phyloP scores from a whole-genome alignment of 441 rosid species.

The Pelargonium cotyledonis region DNA sequence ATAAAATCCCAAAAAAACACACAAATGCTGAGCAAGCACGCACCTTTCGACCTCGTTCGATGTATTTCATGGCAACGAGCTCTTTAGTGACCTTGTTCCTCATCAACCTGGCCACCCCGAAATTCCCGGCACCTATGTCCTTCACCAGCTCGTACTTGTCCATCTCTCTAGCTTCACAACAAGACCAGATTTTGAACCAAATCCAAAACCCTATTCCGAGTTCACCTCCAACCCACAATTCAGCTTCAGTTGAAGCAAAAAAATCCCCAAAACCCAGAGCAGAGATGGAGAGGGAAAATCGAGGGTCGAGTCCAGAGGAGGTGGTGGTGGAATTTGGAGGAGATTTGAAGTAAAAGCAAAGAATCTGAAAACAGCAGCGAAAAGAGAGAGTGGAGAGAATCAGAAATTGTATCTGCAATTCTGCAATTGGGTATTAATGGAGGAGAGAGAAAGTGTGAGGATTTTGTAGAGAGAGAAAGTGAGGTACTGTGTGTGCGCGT shows the following conservation, averaged over 20 bases:
- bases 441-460: background rate
- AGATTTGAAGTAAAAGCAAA: background rate
- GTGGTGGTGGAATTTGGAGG: background rate
- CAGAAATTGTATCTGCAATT: background rate
- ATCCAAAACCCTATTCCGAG: background rate
- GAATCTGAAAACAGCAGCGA: background rate
- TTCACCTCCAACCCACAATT: background rate
- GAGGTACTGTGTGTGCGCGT: background rate
- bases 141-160: slow-evolving; percentile 63
- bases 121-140: slow-evolving; percentile 92
- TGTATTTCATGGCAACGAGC: slow-evolving; percentile 96
- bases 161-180: background rate
- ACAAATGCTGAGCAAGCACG: slow-evolving; percentile 19
- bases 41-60: slow-evolving; percentile 99
- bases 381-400: background rate
- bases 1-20: background rate
- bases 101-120: slow-evolving; percentile 93
- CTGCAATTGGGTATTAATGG: background rate
- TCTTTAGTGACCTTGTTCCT: slow-evolving; percentile 74
- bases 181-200: background rate
- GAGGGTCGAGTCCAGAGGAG: background rate
- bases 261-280: background rate
- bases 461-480: background rate
- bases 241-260: background rate
- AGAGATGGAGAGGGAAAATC: background rate